Evolutionary conservation across 2,329 filamentous ascomycete species (phyloP), one percentile per base, ranked within the genome.

Genomic region (Diaporthe vaccinii): DNA sequence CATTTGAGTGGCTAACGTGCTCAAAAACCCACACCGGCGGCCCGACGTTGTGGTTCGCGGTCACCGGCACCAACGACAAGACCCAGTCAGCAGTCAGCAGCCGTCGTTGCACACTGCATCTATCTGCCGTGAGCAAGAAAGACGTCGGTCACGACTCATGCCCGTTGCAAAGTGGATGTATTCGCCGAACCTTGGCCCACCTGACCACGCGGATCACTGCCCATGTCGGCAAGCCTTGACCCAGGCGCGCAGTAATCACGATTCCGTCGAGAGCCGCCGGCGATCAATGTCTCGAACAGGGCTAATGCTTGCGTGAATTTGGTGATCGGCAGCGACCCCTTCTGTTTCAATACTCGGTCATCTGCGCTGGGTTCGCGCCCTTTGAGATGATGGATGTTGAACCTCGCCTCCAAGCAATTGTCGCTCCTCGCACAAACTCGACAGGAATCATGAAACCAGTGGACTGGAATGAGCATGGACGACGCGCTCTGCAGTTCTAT

Each of bases 201-300:
- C 25, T 39, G 57, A 9, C 34, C 57, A 62, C 59, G 70, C 46
- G 74, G 49, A 75, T 75, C 59, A 44, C 41, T 73, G 74, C 58
- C 74, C 57, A 28, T 72, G 67, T 62, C 44, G 68, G 68, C 58
- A 62, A 75, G 74, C 59, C 74, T 55, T 75, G 74, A 55, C 46
- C 49, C 69, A 41, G 58, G 58, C 46, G 46, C 46, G 31, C 65
- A 39, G 65, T 68, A 68, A 68, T 68, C 58, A 73, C 70, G 70
- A 73, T 73, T 73, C 70, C 70, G 58, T 73, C 70, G 65, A 69
- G 72, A 74, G 72, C 72, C 72, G 72, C 72, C 74, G 74, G 55
- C 59, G 69, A 73, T 75, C 59, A 58, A n/a, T 65, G 51, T 65
- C 51, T 68, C 39, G 46, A 58, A 28, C 62, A 68, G 51, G 72